Evolutionary conservation across 805 yeast genomes (phyloP).

Genomic region (Kodamaea hsintzibuensis): DNA sequence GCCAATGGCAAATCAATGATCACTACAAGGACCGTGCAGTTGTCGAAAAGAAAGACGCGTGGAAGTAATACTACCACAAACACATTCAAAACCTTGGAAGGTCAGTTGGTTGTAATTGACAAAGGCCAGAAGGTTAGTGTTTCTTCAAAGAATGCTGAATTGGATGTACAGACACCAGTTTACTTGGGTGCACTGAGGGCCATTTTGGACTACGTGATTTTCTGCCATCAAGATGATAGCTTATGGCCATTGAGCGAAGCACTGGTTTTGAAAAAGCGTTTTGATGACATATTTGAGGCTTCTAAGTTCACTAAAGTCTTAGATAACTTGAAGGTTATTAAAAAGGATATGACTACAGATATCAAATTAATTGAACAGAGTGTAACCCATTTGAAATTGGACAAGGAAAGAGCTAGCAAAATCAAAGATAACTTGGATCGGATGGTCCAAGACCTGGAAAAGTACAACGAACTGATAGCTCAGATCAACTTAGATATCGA

Average conservation of each 20-base stretch:
- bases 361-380: slow-evolving; percentile 75
- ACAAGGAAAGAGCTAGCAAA: slow-evolving; percentile 68
- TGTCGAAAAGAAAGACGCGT: slow-evolving; percentile 53
- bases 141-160: slow-evolving; percentile 79
- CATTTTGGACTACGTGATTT: slow-evolving; percentile 85
- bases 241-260: slow-evolving; percentile 97
- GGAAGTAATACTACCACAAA: slow-evolving; percentile 37
- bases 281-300: slow-evolving; percentile 96
- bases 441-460: slow-evolving; percentile 45
- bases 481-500: slow-evolving; percentile 51
- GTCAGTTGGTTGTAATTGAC: slow-evolving; percentile 70
- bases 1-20: slow-evolving; percentile 78
- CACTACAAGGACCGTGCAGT: slow-evolving; percentile 80
- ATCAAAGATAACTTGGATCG: slow-evolving; percentile 49
- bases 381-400: slow-evolving; percentile 73
- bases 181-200: slow-evolving; percentile 88
- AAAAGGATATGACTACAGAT: slow-evolving; percentile 76
- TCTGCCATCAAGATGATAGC: slow-evolving; percentile 97
- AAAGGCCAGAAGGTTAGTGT: slow-evolving; percentile 71
- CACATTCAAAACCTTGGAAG: slow-evolving; percentile 89
- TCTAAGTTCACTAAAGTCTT: slow-evolving; percentile 88
- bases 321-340: slow-evolving; percentile 70
- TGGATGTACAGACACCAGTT: slow-evolving; percentile 73
- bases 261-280: slow-evolving; percentile 79
- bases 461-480: slow-evolving; percentile 48